Evolutionary conservation across 148 eudicot species (phyloP).

Genomic region (Rheum nobile): DNA sequence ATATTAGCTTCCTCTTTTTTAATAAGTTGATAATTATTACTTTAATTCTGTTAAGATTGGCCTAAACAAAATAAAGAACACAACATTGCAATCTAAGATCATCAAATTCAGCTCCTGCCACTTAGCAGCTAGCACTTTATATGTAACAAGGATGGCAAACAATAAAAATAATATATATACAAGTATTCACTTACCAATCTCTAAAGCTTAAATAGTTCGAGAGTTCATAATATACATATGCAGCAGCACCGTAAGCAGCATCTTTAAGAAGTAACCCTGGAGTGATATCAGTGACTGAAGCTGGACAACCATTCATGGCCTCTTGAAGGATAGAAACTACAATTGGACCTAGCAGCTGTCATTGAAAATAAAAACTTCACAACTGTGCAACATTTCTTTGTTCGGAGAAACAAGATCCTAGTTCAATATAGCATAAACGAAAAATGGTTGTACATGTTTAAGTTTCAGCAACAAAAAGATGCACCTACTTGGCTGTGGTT

Average conservation of each 20-base stretch:
- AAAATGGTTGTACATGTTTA: neutral
- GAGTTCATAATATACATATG: slow-evolving; percentile 93
- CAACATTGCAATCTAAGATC: neutral
- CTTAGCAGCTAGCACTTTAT: neutral
- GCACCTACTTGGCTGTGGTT: slow-evolving; percentile 86
- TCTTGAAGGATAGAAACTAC: slow-evolving; percentile 96
- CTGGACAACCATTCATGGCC: slow-evolving; percentile 85
- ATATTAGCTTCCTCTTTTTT: neutral
- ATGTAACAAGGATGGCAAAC: neutral
- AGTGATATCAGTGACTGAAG: slow-evolving; percentile 71
- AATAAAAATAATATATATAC: neutral
- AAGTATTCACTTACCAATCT: slow-evolving; percentile 54
- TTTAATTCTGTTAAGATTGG: neutral
- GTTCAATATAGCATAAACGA: neutral
- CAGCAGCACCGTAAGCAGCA: slow-evolving; percentile 98
- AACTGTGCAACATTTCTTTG: neutral
- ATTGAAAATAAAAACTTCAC: slow-evolving; percentile 13
- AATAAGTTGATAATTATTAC: neutral
- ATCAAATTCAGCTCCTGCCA: neutral
- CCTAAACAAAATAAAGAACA: neutral
- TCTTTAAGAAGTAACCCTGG: slow-evolving; percentile 89
- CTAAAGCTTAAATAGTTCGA: slow-evolving; percentile 94
- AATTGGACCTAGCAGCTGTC: slow-evolving; percentile 92
- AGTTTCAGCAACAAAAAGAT: slow-evolving; percentile 6
- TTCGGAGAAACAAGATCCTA: neutral